Evolutionary conservation across 1,284 basidiomycete species (phyloP), one percentile per base, ranked within the genome.

Genomic region (Leccinum fallax): DNA sequence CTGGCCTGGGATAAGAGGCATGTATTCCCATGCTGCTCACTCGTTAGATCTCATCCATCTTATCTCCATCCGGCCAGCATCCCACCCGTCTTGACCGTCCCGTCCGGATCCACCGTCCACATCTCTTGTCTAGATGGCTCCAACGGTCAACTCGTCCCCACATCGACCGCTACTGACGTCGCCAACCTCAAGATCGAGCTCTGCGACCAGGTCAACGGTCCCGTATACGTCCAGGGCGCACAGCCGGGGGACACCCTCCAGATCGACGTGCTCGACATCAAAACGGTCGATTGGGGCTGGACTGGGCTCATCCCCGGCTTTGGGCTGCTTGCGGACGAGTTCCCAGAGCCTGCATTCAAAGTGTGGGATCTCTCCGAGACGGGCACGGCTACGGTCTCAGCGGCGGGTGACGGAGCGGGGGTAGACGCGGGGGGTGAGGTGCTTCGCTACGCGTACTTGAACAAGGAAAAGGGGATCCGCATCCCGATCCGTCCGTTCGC

Each of bases 41-140:
- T 49, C 48, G 8, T 26, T 9, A 24, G 6, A 7, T 49, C 48
- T 49, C 21, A 26, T 21, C 48, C 24, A 26, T 26, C 48, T 49
- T 13, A 21, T 49, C 21, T 26, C 21, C 48, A 26, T 4, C 21
- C 11, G 11, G 19, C 11, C 6, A 49, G 48, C 15, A 49, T 49
- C 21, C 48, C 48, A 24, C 85, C 85, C 0, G 78, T 79, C 11
- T 63, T 85, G 24, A 78, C 69, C 28, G 69, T 87, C 53, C 63
- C 79, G 54, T 86, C 85, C 0, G 85, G 85, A 6, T 81, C 83
- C 7, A 81, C 77, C 4, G 76, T 88, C 60, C 77, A 77, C 9
- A 85, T 87, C 65, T 83, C 85, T 67, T 88, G 86, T 64, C 78
- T 85, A 24, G 85, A 87, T 66, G 85, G 81, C 0, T 86, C 85